Percentiles rank a stretch among this genome's conserved stretches.
Conservation (phyloP, 345 rosid genomes). For the Citrus glauca region DNA sequence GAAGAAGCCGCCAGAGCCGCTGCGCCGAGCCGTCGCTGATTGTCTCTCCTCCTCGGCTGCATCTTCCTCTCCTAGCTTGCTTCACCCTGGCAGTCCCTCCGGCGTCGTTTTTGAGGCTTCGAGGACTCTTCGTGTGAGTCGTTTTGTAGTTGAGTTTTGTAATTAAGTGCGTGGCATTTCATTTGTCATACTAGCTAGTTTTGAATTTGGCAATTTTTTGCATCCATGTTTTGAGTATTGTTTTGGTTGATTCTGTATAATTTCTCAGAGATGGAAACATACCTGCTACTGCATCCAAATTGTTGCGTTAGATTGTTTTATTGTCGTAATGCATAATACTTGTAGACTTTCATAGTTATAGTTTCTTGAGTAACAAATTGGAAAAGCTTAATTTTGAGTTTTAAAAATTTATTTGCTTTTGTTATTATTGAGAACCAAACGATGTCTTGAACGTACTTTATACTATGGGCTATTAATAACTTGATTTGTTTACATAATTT, state of each 20-base stretch:
- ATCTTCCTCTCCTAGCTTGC: constrained; percentile 42
- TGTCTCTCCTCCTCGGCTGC: constrained; percentile 54
- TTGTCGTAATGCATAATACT: not conserved
- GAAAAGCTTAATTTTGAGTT: not conserved
- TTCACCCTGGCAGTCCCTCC: constrained; percentile 55
- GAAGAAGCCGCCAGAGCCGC: constrained; percentile 94
- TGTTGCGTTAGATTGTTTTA: not conserved
- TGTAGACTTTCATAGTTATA: no score
- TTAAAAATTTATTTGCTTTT: not conserved
- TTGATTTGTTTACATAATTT: not conserved
- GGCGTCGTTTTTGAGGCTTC: constrained; percentile 67
- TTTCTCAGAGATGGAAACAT: not conserved
- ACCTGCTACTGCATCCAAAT: not conserved
- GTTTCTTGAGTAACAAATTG: not conserved
- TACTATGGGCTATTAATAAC: not conserved
- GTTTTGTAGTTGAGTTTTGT: constrained; percentile 15
- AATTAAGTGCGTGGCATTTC: not conserved
- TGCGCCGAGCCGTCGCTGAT: constrained; percentile 89
- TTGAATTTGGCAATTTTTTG: not conserved
- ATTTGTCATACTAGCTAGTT: not conserved
- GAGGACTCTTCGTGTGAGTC: constrained; percentile 89
- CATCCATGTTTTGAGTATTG: not conserved
- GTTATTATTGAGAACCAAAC: not conserved
- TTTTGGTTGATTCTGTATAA: not conserved
- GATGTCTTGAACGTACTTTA: not conserved